Conservation (phyloP, 139 green algal species). For the Coelastrella sp. region DNA sequence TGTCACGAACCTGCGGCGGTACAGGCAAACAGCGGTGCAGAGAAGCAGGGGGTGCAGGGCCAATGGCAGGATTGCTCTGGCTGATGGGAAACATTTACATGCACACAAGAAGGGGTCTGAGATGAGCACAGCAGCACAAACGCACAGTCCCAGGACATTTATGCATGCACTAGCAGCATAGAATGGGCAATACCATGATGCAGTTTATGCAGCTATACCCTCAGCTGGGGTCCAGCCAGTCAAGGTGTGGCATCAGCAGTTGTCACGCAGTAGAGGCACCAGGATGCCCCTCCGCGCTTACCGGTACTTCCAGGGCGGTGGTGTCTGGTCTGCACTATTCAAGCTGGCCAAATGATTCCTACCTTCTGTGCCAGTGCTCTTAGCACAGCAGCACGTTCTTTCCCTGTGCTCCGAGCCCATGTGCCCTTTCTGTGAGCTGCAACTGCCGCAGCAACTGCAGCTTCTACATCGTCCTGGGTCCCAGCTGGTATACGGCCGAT, state of each 20-base stretch:
- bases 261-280: too few relatives aligned
- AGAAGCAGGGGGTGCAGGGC: too few relatives aligned
- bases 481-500: slow-evolving; percentile 75
- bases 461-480: slow-evolving; percentile 67
- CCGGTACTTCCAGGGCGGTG: too few relatives aligned
- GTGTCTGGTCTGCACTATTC: too few relatives aligned
- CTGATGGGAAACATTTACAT: too few relatives aligned
- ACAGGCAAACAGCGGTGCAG: not conserved
- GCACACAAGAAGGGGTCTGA: too few relatives aligned
- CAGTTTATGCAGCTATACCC: too few relatives aligned
- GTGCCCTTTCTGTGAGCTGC: slow-evolving; percentile 53
- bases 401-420: slow-evolving; percentile 66
- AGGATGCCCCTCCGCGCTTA: too few relatives aligned
- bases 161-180: not conserved
- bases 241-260: too few relatives aligned
- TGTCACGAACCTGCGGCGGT: slow-evolving; percentile 62
- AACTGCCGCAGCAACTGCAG: slow-evolving; percentile 64
- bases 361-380: slow-evolving; percentile 74
- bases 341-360: not conserved
- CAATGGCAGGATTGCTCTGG: too few relatives aligned
- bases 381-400: slow-evolving; percentile 65
- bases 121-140: not conserved
- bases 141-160: not conserved
- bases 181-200: too few relatives aligned
- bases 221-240: too few relatives aligned